Percentiles rank a stretch among this genome's conserved stretches.
Evolutionary conservation across 2,329 filamentous ascomycete genomes (phyloP).

Genomic region (Arthrinium phaeospermum): DNA sequence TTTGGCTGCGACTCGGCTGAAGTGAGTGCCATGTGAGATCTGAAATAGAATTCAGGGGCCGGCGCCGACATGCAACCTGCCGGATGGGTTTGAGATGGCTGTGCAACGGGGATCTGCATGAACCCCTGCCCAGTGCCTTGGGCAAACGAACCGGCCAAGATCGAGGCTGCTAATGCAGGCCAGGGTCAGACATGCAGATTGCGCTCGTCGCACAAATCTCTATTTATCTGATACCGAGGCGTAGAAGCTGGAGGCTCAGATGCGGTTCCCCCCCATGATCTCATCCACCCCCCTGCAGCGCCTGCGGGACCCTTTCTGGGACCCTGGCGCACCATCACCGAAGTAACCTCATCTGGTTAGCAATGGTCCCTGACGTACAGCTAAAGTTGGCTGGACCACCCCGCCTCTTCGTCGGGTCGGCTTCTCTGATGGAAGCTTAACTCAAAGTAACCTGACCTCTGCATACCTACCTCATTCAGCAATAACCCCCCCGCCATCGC

Average conservation of each 20-base stretch:
- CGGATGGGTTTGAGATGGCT: not conserved
- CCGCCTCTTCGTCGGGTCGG: not conserved
- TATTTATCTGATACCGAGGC: not conserved
- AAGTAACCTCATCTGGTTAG: slow-evolving; percentile 8
- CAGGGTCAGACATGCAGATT: slow-evolving; percentile 10
- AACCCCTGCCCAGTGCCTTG: not conserved
- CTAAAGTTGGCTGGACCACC: not conserved
- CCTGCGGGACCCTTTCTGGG: not conserved
- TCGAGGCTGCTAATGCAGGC: not conserved
- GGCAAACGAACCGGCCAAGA: not conserved
- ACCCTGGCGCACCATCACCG: not conserved
- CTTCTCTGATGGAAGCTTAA: not conserved
- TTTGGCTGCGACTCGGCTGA: not conserved
- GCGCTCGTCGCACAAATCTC: not conserved
- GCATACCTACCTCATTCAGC: not conserved
- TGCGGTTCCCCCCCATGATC: slow-evolving; percentile 8
- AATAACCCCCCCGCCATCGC: not conserved
- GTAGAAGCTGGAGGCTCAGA: not conserved
- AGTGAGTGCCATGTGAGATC: not conserved
- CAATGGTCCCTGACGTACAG: not conserved
- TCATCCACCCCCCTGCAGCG: not conserved
- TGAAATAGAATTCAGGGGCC: not conserved
- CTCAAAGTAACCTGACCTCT: not conserved
- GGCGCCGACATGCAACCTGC: not conserved
- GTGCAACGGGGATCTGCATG: slow-evolving; percentile 7